These are phyloP conservation scores for Uncinocarpus reesii DNA, from an alignment of 2,329 filamentous ascomycete genomes.

Conservation along the genomic window DNA sequence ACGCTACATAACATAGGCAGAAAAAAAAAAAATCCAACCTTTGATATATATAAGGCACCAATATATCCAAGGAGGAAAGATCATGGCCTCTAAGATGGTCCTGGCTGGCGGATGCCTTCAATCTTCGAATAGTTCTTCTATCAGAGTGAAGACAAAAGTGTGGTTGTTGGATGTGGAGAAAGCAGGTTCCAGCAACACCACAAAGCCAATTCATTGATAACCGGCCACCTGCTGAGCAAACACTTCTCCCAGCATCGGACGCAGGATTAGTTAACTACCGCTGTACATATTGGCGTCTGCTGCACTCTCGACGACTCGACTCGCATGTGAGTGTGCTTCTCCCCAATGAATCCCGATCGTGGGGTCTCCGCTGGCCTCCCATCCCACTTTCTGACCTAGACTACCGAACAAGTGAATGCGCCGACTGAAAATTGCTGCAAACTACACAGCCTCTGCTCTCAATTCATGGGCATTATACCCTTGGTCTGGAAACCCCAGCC, in stretches of 20 bases:
- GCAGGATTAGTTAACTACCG: too few species aligned
- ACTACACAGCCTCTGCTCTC: neutral
- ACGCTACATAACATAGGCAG: neutral
- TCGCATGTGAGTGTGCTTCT: too few species aligned
- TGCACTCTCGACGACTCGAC: too few species aligned
- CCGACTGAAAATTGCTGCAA: neutral
- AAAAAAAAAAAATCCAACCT: neutral
- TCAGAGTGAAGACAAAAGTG: neutral
- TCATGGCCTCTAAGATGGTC: too few species aligned
- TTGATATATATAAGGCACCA: too few species aligned
- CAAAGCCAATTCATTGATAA: neutral
- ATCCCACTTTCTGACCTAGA: too few species aligned
- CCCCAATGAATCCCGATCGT: too few species aligned
- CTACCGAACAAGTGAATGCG: neutral
- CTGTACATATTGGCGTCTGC: too few species aligned
- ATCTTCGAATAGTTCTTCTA: neutral
- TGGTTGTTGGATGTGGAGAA: neutral
- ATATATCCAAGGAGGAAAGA: too few species aligned
- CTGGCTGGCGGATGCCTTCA: neutral
- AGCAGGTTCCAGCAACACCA: slow-evolving; percentile 1
- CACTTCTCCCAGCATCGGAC: too few species aligned
- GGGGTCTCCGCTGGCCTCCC: too few species aligned
- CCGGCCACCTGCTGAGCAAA: neutral
- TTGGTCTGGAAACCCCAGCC: neutral
- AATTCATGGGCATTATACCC: neutral